A percentile compares a stretch with the other conserved stretches of the same genome.
Evolutionary conservation across 306 rosid species (phyloP).

Genomic region (Trichosanthes cucumerina): DNA sequence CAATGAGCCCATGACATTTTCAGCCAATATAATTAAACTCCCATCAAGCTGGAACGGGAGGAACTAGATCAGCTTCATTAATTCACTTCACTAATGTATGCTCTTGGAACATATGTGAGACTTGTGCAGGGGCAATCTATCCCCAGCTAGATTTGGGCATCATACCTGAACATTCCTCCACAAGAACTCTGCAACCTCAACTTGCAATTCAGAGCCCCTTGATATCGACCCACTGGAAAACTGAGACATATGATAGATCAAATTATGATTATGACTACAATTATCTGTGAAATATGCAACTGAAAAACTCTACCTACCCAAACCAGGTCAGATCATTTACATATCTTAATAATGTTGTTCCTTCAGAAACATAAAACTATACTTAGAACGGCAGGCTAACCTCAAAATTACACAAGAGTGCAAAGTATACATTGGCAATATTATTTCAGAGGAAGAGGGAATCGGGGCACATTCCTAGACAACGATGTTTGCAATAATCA

Average conservation of each 20-base stretch:
- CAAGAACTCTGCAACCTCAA: constrained; percentile 81
- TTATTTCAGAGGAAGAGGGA: not conserved
- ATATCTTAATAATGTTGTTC: not conserved
- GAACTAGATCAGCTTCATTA: constrained; percentile 25
- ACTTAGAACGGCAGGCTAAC: not conserved
- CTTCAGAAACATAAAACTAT: not conserved
- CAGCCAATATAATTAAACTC: constrained; percentile 62
- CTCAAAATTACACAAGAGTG: not conserved
- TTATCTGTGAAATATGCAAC: not conserved
- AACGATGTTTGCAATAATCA: not conserved
- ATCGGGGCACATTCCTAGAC: not conserved
- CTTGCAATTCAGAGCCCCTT: constrained; percentile 75
- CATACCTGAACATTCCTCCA: constrained; percentile 86
- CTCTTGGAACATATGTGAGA: not conserved
- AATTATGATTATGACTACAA: not conserved
- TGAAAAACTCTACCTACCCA: not conserved
- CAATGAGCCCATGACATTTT: constrained; percentile 56
- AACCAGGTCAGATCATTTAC: not conserved
- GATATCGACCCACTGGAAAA: constrained; percentile 78
- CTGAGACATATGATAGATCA: constrained; percentile 23
- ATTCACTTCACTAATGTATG: not conserved
- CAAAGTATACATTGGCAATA: not conserved
- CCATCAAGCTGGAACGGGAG: constrained; percentile 58
- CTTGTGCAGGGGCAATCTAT: not conserved
- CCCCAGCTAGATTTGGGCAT: not conserved